Evolutionary conservation across 2,329 filamentous ascomycete species (phyloP).

Genomic region (Arthrobotrys musiformis): DNA sequence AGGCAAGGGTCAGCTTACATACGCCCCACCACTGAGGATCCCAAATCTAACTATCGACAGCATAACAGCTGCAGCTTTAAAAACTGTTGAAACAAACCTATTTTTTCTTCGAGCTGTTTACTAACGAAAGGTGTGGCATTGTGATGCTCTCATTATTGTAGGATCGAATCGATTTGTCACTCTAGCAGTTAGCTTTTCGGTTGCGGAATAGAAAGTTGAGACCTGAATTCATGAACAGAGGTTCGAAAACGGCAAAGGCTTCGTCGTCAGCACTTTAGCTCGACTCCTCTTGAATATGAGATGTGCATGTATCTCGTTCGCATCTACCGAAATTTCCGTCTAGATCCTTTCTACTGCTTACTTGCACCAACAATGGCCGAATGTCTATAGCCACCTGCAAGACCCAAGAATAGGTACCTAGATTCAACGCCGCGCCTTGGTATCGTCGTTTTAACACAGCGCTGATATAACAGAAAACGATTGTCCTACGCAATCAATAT

Average conservation of each 20-base stretch:
- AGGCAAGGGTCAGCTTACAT: conserved; percentile 55
- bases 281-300: background rate
- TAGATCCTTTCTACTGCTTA: conserved; percentile 50
- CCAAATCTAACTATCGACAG: conserved; percentile 19
- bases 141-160: conserved; percentile 2
- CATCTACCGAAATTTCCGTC: conserved; percentile 50
- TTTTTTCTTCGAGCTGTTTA: conserved; percentile 17
- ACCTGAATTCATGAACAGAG: no score
- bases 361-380: conserved; percentile 23
- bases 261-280: conserved; percentile 3
- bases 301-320: background rate
- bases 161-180: conserved; percentile 25
- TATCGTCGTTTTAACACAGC: background rate
- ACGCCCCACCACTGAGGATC: conserved; percentile 7
- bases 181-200: no score
- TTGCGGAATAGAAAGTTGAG: background rate
- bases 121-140: conserved; percentile 32
- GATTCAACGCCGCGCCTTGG: background rate
- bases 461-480: conserved; percentile 6
- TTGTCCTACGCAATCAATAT: conserved; percentile 9
- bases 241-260: background rate
- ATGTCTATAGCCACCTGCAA: conserved; percentile 24
- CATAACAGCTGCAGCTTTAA: conserved; percentile 5
- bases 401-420: conserved; percentile 37
- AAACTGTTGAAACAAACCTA: conserved; percentile 18